A percentile compares a stretch with the other conserved stretches of the same genome.
Evolutionary conservation across 495 filamentous ascomycete species (phyloP).

Genomic region (Aspergillus carlsbadensis): DNA sequence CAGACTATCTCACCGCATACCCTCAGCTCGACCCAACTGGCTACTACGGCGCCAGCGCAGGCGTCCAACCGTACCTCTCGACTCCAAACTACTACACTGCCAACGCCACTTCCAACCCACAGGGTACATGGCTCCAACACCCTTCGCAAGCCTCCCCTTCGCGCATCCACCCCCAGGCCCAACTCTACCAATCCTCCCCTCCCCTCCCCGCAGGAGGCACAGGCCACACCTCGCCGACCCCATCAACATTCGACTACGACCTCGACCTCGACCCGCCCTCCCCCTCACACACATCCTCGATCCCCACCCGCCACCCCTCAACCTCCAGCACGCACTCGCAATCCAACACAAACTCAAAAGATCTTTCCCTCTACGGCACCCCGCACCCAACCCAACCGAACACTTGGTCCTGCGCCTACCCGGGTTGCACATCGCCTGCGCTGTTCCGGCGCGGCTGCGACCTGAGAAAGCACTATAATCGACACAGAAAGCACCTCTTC

Average conservation of each 20-base stretch:
- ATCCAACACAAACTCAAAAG: not conserved
- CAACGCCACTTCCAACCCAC: not conserved
- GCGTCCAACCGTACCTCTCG: not conserved
- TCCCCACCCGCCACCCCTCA: not conserved
- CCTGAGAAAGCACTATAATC: constrained; percentile 63
- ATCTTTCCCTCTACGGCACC: constrained; percentile 30
- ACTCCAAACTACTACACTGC: not conserved
- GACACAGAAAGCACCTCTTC: constrained; percentile 62
- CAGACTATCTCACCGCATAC: not conserved
- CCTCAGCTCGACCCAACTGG: not conserved
- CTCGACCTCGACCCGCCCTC: constrained; percentile 2
- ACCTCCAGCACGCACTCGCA: not conserved
- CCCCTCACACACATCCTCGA: not conserved
- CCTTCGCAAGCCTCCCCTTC: not conserved
- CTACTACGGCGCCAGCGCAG: not conserved
- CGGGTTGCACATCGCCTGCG: constrained; percentile 55
- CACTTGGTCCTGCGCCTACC: constrained; percentile 57
- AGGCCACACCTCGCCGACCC: constrained; percentile 6
- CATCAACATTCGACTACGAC: constrained; percentile 7
- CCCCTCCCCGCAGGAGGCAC: not conserved
- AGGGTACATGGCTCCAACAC: not conserved
- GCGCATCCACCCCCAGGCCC: not conserved
- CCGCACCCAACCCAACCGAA: constrained; percentile 29
- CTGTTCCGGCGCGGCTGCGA: constrained; percentile 61
- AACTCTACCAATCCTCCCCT: not conserved